A percentile compares a stretch with the other conserved stretches of the same genome.
Evolutionary conservation across 192 early-diverging fungal genomes (phyloP).

Genomic region (Linderina pennispora): DNA sequence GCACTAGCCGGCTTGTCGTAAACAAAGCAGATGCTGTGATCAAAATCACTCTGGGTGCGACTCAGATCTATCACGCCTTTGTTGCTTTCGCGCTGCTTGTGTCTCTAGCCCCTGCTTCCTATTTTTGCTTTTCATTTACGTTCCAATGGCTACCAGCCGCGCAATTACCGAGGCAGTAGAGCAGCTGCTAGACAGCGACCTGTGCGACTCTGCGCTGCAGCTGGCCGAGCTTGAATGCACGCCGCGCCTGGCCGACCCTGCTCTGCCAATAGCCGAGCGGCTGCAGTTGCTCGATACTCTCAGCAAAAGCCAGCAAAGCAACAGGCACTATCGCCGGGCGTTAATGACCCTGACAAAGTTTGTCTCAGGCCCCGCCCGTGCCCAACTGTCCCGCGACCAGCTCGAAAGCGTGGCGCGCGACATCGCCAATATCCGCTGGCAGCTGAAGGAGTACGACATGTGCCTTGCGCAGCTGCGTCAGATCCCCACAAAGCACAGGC

Average conservation of each 20-base stretch:
- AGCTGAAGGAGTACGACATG: slow-evolving; percentile 30
- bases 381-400: slow-evolving; percentile 12
- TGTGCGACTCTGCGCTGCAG: slow-evolving; percentile 30
- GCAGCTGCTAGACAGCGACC: slow-evolving; percentile 37
- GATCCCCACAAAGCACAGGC: slow-evolving; percentile 31
- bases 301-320: slow-evolving; percentile 5
- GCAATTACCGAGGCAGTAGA: slow-evolving; percentile 16
- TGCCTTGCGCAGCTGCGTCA: slow-evolving; percentile 42
- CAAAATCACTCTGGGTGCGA: too few relatives aligned
- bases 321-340: slow-evolving; percentile 19
- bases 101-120: background rate
- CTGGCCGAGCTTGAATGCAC: slow-evolving; percentile 38
- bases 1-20: too few relatives aligned
- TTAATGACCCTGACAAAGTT: slow-evolving; percentile 29
- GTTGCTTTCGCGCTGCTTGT: background rate
- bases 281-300: slow-evolving; percentile 15
- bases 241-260: slow-evolving; percentile 5
- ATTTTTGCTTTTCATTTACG: background rate
- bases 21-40: too few relatives aligned
- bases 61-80: background rate
- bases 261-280: slow-evolving; percentile 9
- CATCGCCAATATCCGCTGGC: slow-evolving; percentile 32
- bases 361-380: slow-evolving; percentile 6
- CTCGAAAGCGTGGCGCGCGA: slow-evolving; percentile 28
- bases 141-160: slow-evolving; percentile 9